These are phyloP conservation scores for Cyclocybe aegerita DNA, from an alignment of 768 basidiomycete species.

Conservation along the genomic window DNA sequence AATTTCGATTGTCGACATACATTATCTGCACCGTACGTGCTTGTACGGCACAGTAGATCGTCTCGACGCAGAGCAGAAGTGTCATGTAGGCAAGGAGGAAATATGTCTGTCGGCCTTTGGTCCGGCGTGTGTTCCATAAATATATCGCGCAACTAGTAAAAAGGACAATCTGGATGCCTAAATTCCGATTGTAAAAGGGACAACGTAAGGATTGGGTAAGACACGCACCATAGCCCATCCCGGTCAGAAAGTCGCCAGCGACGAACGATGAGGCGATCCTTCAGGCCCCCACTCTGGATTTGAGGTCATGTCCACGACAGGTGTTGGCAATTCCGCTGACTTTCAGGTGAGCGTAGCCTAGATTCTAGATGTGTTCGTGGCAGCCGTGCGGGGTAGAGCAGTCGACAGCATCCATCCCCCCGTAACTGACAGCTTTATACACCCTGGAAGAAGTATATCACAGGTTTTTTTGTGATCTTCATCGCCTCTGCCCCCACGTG, in stretches of 20 bases:
- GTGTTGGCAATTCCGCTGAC: background rate
- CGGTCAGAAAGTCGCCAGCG: conserved; percentile 40
- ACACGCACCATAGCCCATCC: conserved; percentile 38
- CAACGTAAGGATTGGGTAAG: background rate
- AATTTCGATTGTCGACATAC: conserved; percentile 43
- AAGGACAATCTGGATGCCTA: conserved; percentile 39
- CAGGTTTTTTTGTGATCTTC: too few species aligned
- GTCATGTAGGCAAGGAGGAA: conserved; percentile 39
- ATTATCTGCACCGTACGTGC: conserved; percentile 39
- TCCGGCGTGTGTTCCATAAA: conserved; percentile 29
- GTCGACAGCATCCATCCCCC: too few species aligned
- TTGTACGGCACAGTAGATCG: conserved; percentile 36
- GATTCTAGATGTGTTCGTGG: too few species aligned
- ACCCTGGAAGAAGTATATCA: too few species aligned
- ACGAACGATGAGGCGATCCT: conserved; percentile 31
- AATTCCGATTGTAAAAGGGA: background rate
- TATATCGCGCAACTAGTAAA: conserved; percentile 33
- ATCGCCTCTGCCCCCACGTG: too few species aligned
- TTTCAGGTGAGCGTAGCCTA: too few species aligned
- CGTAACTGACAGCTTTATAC: too few species aligned
- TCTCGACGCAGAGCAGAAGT: conserved; percentile 34
- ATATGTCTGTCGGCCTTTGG: conserved; percentile 20
- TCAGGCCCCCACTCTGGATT: conserved; percentile 30
- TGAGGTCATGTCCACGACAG: conserved; percentile 3
- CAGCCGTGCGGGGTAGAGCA: too few species aligned